phyloP scores from a whole-genome alignment of 2,329 filamentous ascomycete genomes.

The Dothistroma septosporum region DNA sequence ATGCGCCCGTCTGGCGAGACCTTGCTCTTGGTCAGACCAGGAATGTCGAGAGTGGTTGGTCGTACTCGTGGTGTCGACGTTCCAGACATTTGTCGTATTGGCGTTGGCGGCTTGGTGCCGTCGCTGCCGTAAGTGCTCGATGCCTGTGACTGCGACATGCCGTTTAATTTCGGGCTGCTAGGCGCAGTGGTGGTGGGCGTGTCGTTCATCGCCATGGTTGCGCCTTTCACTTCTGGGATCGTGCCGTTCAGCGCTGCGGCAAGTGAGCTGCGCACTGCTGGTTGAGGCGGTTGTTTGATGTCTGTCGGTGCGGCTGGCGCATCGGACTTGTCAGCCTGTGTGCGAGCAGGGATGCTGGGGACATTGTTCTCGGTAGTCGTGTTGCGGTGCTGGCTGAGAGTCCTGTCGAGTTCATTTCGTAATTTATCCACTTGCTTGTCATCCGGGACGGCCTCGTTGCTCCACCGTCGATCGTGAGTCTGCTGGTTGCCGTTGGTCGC shows the following conservation, averaged over 20 bases:
- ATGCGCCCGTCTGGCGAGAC: constrained; percentile 95
- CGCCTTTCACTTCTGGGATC: constrained; percentile 23
- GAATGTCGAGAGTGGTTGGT: constrained; percentile 93
- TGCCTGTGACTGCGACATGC: constrained; percentile 17
- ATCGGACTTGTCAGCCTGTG: constrained; percentile 5
- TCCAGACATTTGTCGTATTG: constrained; percentile 69
- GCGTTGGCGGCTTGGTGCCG: constrained; percentile 49
- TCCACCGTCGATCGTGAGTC: constrained; percentile 17
- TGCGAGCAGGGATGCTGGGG: not conserved
- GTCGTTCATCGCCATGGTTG: constrained; percentile 52
- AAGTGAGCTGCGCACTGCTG: constrained; percentile 19
- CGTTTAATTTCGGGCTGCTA: constrained; percentile 40
- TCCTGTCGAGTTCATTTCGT: constrained; percentile 29
- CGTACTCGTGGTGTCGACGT: constrained; percentile 75
- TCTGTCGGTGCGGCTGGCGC: constrained; percentile 9
- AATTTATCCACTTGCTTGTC: constrained; percentile 30
- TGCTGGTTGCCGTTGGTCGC: constrained; percentile 23
- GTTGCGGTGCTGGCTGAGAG: constrained; percentile 23
- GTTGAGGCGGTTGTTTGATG: constrained; percentile 7
- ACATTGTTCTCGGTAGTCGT: constrained; percentile 3
- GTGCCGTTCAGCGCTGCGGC: constrained; percentile 28
- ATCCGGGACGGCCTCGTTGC: constrained; percentile 19
- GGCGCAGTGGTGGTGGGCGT: constrained; percentile 61
- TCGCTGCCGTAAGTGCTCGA: constrained; percentile 17
- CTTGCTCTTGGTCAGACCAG: constrained; percentile 89